A percentile compares a stretch with the other conserved stretches of the same genome.
These are phyloP conservation scores for Didymella sp. DNA, from an alignment of 2,329 filamentous ascomycete species.

Conservation along the genomic window DNA sequence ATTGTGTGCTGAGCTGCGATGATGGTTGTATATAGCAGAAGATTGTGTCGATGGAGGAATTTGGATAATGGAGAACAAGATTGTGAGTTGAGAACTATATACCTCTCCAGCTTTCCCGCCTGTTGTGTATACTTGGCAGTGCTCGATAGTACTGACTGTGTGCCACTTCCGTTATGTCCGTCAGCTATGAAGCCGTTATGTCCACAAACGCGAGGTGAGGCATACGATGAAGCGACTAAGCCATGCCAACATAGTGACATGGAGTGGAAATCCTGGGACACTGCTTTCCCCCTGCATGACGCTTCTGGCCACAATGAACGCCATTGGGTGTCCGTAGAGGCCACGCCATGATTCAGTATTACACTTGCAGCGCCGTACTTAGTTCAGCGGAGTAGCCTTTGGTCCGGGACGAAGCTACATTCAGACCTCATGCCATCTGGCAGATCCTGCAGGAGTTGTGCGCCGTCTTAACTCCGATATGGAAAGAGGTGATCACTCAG, in stretches of 20 bases:
- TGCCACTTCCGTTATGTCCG: conserved; percentile 3
- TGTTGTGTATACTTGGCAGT: not conserved
- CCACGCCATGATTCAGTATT: not conserved
- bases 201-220: not conserved
- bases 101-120: not conserved
- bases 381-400: not conserved
- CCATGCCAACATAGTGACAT: not conserved
- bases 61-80: not conserved
- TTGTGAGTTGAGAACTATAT: not conserved
- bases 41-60: not conserved
- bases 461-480: conserved; percentile 4
- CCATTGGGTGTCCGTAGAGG: not conserved
- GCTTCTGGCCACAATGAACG: not conserved
- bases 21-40: not conserved
- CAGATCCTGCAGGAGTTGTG: not conserved
- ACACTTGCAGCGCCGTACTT: not conserved
- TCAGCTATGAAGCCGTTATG: not conserved
- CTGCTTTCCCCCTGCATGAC: not conserved
- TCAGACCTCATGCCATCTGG: not conserved
- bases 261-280: not conserved
- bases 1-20: conserved; percentile 18
- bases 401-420: not conserved
- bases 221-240: not conserved
- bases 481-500: conserved; percentile 1
- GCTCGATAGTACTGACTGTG: not conserved